Evolutionary conservation across 192 early-diverging fungal species (phyloP), one percentile per base, ranked within the genome.

Genomic region (Obelidium mucronatum): DNA sequence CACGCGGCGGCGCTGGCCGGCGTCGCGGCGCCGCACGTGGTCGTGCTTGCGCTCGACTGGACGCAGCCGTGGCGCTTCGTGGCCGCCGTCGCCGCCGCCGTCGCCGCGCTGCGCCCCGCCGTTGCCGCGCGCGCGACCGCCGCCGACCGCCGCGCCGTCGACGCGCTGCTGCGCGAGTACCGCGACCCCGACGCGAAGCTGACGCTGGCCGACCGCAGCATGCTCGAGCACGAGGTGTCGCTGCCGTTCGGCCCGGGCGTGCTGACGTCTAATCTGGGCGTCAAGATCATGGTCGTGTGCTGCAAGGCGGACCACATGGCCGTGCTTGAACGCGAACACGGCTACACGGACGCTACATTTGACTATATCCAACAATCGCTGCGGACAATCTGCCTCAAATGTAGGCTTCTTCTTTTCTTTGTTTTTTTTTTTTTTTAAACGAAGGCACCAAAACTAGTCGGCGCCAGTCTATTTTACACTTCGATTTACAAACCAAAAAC

Each of bases 311-410:
- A 98, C 70, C 72, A 85, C 15, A 89, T 94, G 64, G 84, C 82
- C 74, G 78, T 75, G 40, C 78, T 97, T 73, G 96, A 96, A 82
- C 89, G 92, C 48, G 92, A 94, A 40, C 82, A 88, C 34, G 94
- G 91, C 24, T 97, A 89, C 80, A 90, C 90, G 77, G 96, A 99
- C 61, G 95, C 96, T 71, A 91, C 92, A 48, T 96, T 99, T 83
- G 97, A 99, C 79, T 97, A 91, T 80, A 94, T 99, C 73, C 96
- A 97, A 79, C 96, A 97, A 78, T 87, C 89, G 31, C 83, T 97
- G 56, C 89, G 97, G 63, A 94, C 95, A 28, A 86, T 96, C 8
- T 94, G 94, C 78, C 88, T 99, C 73, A 93, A 93, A 87, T 96
- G 92, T 94, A 83, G 85, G 84, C 80, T 26, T 39, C 30, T 4